Base-by-base conservation (phyloP, 768 basidiomycete genomes). In the Roridomyces roridus region DNA sequence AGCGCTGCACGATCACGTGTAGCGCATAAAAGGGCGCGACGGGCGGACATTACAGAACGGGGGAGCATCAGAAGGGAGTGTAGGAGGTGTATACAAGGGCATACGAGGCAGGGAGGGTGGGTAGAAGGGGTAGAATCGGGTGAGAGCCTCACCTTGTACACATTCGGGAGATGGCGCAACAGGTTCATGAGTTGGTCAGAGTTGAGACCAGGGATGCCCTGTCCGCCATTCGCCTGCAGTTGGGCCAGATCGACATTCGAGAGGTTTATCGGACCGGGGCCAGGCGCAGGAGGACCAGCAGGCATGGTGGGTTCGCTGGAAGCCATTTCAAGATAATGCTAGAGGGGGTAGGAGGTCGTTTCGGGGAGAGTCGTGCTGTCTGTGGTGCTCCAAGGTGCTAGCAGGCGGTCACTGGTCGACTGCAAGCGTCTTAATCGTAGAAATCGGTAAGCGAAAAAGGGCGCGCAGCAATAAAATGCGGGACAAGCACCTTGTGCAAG, bases 161-260 rank as follows among this genome's bases (percentile, higher is more conserved):
- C 74, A 48, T 72, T 72, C 5, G 85, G 83, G 26, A 86, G 65
- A 43, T 79, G 78, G 51, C 85, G 83, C 21, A 91, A 71, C 26
- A 91, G 69, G 45, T 72, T 80, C 71, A 85, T 76, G 50, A 91
- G 77, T 70, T 89, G 87, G 28, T 76, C 75, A 20, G 80, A 75
- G 65, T 85, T 83, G 44, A 88, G 70, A 10, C 72, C 70, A 6
- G 59, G 62, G 45, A 66, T 29, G 8, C 35, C 36, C 18, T 48
- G 46, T 15, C 18, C 11, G 2, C 46, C 47, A 23, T 48, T 58
- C 15, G 57, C 51, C 46, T 65, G 60, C 46, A 72, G 60, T 29
- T 66, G 57, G 5, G 57, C 51, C 21, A 52, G 29, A 18, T 59
- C 57, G 35, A 59, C 18, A 34, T n/a, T 40, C 15, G 51, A 25